Percentiles rank a stretch among this genome's conserved stretches.
Conservation (phyloP, 768 basidiomycete genomes). For the Mycena epipterygia region DNA sequence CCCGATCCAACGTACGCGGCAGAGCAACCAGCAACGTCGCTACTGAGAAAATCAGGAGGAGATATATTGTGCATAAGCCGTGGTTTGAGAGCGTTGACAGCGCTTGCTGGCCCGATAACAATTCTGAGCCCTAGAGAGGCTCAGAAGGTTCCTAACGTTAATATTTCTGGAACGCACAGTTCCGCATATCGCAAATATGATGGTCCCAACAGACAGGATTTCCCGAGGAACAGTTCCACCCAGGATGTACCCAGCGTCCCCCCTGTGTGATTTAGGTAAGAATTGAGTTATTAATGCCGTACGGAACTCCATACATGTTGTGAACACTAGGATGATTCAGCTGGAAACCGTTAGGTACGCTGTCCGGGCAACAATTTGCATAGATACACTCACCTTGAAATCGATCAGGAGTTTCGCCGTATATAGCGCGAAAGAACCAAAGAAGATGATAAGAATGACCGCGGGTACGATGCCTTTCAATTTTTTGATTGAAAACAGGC, state of each 20-base stretch:
- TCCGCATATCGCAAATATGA: slow-evolving; percentile 65
- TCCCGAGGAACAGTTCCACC: slow-evolving; percentile 64
- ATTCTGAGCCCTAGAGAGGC: slow-evolving; percentile 56
- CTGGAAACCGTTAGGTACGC: not conserved
- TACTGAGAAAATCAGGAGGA: slow-evolving; percentile 61
- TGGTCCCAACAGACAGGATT: slow-evolving; percentile 58
- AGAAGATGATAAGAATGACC: slow-evolving; percentile 65
- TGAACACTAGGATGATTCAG: slow-evolving; percentile 68
- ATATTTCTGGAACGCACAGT: slow-evolving; percentile 47
- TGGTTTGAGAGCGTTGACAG: slow-evolving; percentile 62
- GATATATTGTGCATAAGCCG: slow-evolving; percentile 60
- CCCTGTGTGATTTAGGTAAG: slow-evolving; percentile 42
- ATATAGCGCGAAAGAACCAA: slow-evolving; percentile 64
- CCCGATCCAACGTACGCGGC: slow-evolving; percentile 61
- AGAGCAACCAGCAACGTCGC: slow-evolving; percentile 58
- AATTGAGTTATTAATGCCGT: not conserved
- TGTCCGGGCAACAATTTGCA: slow-evolving; percentile 52
- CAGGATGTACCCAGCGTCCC: slow-evolving; percentile 65
- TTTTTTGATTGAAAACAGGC: not conserved
- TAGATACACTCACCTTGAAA: slow-evolving; percentile 63
- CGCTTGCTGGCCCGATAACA: slow-evolving; percentile 68
- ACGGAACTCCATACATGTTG: slow-evolving; percentile 54
- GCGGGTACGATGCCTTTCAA: slow-evolving; percentile 64
- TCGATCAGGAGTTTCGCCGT: slow-evolving; percentile 68
- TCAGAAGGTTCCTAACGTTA: not conserved